Conservation (phyloP, 768 basidiomycete genomes). For the Trametes meyenii region DNA sequence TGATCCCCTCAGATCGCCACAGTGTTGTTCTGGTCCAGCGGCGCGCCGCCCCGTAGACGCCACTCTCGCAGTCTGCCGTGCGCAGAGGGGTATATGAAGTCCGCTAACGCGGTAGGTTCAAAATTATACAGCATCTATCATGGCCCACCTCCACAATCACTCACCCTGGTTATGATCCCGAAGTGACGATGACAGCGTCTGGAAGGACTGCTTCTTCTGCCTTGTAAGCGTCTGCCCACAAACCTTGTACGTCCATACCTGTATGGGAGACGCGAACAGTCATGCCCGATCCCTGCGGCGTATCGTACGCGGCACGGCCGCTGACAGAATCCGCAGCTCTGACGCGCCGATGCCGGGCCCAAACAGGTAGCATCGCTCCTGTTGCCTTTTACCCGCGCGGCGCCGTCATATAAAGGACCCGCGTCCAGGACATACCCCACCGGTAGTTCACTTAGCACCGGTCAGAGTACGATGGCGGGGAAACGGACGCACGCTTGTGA, state of each 20-base stretch:
- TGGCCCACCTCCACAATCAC: slow-evolving; percentile 20
- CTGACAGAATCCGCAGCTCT: slow-evolving; percentile 10
- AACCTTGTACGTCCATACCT: slow-evolving; percentile 1
- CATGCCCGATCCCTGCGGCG: background rate
- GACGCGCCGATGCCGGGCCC: slow-evolving; percentile 9
- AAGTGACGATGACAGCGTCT: slow-evolving; percentile 10
- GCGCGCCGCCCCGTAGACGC: background rate
- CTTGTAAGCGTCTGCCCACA: background rate
- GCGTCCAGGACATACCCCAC: background rate
- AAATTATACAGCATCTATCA: background rate
- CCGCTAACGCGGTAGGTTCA: slow-evolving; percentile 16
- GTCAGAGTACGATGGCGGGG: slow-evolving; percentile 3
- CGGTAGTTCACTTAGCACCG: slow-evolving; percentile 12
- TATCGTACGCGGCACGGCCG: background rate
- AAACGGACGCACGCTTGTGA: slow-evolving; percentile 11
- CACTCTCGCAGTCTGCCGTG: background rate
- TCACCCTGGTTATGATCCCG: slow-evolving; percentile 21
- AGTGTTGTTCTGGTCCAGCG: no score
- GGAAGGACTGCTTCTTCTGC: background rate
- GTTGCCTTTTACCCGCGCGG: background rate
- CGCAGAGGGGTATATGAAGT: background rate
- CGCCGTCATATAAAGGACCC: background rate
- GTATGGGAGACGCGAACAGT: background rate
- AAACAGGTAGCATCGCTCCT: background rate
- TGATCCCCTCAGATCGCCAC: no score